These are phyloP conservation scores for Monilinia aucupariae DNA, from an alignment of 2,329 filamentous ascomycete genomes.

Conservation along the genomic window DNA sequence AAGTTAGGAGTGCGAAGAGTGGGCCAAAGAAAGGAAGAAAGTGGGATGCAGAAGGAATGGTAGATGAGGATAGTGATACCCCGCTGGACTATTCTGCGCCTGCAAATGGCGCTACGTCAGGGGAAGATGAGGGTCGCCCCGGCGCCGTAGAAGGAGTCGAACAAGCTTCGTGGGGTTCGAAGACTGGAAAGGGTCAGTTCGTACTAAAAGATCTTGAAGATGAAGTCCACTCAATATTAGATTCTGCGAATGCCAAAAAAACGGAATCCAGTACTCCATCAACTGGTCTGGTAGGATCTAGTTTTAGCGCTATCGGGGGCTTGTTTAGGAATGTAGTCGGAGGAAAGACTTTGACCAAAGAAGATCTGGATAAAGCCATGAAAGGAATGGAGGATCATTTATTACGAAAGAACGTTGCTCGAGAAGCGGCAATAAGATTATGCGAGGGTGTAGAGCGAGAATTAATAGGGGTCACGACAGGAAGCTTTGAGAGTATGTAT, in stretches of 20 bases:
- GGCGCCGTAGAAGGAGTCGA: constrained; percentile 68
- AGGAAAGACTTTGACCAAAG: constrained; percentile 83
- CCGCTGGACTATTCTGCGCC: constrained; percentile 84
- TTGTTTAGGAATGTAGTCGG: constrained; percentile 94
- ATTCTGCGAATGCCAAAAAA: constrained; percentile 67
- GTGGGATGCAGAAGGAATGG: constrained; percentile 86
- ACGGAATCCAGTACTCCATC: constrained; percentile 40
- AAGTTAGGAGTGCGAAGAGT: constrained; percentile 51
- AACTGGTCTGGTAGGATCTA: constrained; percentile 67
- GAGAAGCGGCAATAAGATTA: constrained; percentile 84
- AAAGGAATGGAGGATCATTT: constrained; percentile 96
- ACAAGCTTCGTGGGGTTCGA: constrained; percentile 75
- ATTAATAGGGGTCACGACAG: constrained; percentile 84
- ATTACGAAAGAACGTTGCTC: constrained; percentile 90
- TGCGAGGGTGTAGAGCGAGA: constrained; percentile 90
- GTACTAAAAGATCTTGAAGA: constrained; percentile 89
- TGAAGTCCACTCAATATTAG: constrained; percentile 84
- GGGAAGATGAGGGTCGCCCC: constrained; percentile 49
- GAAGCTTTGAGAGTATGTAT: constrained; percentile 69
- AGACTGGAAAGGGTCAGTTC: constrained; percentile 84
- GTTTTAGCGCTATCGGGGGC: constrained; percentile 76
- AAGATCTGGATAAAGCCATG: constrained; percentile 85
- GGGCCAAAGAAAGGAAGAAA: constrained; percentile 76
- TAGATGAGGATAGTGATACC: constrained; percentile 70
- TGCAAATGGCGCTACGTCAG: constrained; percentile 47